Conservation (phyloP, 768 basidiomycete species). For the Dendrothele bispora region DNA sequence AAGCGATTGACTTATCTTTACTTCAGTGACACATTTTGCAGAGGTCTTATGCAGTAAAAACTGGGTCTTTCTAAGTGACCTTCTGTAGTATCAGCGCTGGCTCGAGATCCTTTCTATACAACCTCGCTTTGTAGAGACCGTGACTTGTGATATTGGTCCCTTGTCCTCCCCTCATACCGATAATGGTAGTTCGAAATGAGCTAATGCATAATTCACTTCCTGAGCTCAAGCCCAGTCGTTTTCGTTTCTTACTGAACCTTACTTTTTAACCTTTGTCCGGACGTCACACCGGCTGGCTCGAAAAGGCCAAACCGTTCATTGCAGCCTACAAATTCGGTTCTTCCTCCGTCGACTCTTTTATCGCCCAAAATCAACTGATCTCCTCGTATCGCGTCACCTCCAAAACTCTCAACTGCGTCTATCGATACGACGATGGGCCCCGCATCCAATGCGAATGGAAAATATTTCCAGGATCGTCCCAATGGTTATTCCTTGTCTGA, state of each 20-base stretch:
- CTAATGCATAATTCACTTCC: conserved; percentile 15
- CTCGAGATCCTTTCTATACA: conserved; percentile 11
- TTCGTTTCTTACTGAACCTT: no score
- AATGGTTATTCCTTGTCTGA: conserved; percentile 15
- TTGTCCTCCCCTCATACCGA: conserved; percentile 23
- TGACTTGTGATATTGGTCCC: conserved; percentile 52
- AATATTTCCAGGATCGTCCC: conserved; percentile 19
- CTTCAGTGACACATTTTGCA: conserved; percentile 18
- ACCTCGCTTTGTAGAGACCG: conserved; percentile 29
- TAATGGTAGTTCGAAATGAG: conserved; percentile 20
- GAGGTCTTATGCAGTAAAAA: conserved; percentile 21
- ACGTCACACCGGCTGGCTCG: conserved; percentile 34
- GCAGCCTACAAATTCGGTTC: conserved; percentile 45
- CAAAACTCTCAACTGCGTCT: conserved; percentile 16
- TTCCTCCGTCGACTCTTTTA: conserved; percentile 7
- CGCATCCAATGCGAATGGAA: conserved; percentile 16
- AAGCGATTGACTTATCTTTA: no score
- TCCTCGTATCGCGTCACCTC: conserved; percentile 19
- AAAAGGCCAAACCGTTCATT: conserved; percentile 48
- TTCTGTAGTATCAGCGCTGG: conserved; percentile 19
- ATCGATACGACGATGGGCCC: conserved; percentile 18
- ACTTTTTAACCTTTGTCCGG: neutral
- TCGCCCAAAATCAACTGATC: conserved; percentile 15
- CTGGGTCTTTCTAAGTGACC: conserved; percentile 20
- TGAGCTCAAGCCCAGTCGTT: neutral